phyloP scores from a whole-genome alignment of 768 basidiomycete species.

The Wakefieldia striispora region DNA sequence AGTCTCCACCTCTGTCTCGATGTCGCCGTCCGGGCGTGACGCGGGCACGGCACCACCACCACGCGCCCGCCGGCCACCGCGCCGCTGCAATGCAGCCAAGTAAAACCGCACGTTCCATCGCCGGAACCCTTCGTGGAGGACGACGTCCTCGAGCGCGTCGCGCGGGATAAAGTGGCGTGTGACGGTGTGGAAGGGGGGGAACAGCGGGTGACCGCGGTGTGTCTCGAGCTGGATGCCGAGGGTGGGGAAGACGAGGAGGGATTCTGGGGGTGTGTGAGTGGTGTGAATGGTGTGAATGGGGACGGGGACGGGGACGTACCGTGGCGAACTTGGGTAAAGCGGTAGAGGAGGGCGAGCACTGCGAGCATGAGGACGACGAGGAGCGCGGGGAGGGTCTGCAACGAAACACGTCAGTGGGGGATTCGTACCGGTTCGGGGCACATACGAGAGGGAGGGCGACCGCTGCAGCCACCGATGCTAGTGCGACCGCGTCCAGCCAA shows the following conservation, averaged over 20 bases:
- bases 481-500: conserved; percentile 37
- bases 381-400: conserved; percentile 1
- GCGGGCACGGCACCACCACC: too few relatives aligned
- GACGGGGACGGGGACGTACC: conserved; percentile 32
- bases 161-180: conserved; percentile 60
- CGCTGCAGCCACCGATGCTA: not conserved
- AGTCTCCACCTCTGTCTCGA: too few relatives aligned
- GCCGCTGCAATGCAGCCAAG: conserved; percentile 44
- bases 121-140: conserved; percentile 72
- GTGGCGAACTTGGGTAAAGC: conserved; percentile 46
- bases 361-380: conserved; percentile 10
- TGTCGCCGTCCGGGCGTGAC: too few relatives aligned
- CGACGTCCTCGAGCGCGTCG: conserved; percentile 50
- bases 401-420: too few relatives aligned
- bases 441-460: too few relatives aligned
- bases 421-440: too few relatives aligned
- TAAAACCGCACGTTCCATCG: conserved; percentile 76
- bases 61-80: not conserved
- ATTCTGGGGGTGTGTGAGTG: conserved; percentile 48
- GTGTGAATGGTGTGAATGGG: not conserved
- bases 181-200: conserved; percentile 24
- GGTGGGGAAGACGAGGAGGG: conserved; percentile 59
- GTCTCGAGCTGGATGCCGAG: conserved; percentile 78
- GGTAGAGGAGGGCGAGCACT: conserved; percentile 31
- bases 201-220: conserved; percentile 51